phyloP scores from a whole-genome alignment of 225 moss, liverwort and hornwort genomes.

The Marchantia polymorpha region DNA sequence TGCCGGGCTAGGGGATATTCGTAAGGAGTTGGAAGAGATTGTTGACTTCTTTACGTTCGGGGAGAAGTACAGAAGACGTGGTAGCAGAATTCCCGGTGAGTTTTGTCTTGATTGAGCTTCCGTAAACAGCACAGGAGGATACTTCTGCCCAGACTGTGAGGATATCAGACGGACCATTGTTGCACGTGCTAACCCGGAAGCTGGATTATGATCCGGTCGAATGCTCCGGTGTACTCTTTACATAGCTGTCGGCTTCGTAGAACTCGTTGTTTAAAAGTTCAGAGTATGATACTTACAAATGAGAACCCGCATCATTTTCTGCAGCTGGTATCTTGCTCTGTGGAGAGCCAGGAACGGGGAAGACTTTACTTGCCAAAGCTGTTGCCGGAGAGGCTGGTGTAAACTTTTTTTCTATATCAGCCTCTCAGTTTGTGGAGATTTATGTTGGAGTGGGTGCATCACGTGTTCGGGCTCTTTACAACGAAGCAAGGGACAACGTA shows the following conservation, averaged over 20 bases:
- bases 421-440: constrained; percentile 99
- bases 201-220: no score
- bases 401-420: constrained; percentile 96
- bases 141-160: no score
- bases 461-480: constrained; percentile 92
- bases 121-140: no score
- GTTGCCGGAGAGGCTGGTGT: constrained; percentile 99
- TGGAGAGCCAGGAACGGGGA: constrained; percentile 98
- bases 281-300: background rate
- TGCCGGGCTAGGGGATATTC: constrained; percentile 87
- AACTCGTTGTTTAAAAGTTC: no score
- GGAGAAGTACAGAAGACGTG: constrained; percentile 92
- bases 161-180: no score
- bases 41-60: constrained; percentile 94
- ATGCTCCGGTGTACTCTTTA: no score
- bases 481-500: constrained; percentile 95
- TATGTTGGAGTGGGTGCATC: constrained; percentile 99
- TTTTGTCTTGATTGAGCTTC: background rate
- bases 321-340: constrained; percentile 95
- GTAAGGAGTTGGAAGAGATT: constrained; percentile 95
- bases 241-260: no score
- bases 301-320: background rate
- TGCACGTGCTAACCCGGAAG: no score
- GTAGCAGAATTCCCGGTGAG: constrained; percentile 91
- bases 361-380: constrained; percentile 96